Base-by-base conservation (phyloP, 495 filamentous ascomycete species). In the Aspergillus cavernicola region DNA sequence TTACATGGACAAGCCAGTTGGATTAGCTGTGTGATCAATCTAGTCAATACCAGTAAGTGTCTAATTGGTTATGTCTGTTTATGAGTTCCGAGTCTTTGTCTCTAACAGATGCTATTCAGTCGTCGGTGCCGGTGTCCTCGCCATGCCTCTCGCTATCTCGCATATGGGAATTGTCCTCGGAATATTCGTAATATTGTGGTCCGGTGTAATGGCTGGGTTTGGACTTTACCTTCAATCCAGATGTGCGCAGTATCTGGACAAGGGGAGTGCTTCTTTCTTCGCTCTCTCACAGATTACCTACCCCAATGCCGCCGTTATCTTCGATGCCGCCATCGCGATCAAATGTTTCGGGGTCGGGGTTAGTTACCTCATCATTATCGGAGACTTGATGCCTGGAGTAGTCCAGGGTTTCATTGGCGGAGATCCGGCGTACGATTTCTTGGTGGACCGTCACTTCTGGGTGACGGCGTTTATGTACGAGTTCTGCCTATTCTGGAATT, bases 321-420 rank as follows among this genome's bases (percentile, higher is more conserved):
- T 98, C 70, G 93, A 98, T 72, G 86, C 85, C 4, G 93, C 93
- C 0, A 98, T 98, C 63, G 89, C 92, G 6, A 88, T 98, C 63
- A 98, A 98, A 64, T 98, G 93, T 66, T 97, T 97, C 70, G 93
- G 86, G 50, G 93, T 98, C 15, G 95, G 87, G 7, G 87, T 97
- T 36, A 95, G 90, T 65, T 98, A 98, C 68, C 81, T 98, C 59
- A 98, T 97, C 56, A 96, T 98, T 59, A 97, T 98, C 59, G 93
- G 93, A 15, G 93, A 98, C 64, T 75, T 98, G 57, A 98, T 98
- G 93, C 93, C 95, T 2, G 93, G 89, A 4, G 93, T 98, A 8
- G 83, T 93, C 0, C 72, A 80, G 63, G 91, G 90, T 1, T 87
- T 92, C 65, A 76, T 71, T 41, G 82, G 85, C 40, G 72, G 76